phyloP scores from a whole-genome alignment of 2,329 filamentous ascomycete species.

The Hansfordia pulvinata region DNA sequence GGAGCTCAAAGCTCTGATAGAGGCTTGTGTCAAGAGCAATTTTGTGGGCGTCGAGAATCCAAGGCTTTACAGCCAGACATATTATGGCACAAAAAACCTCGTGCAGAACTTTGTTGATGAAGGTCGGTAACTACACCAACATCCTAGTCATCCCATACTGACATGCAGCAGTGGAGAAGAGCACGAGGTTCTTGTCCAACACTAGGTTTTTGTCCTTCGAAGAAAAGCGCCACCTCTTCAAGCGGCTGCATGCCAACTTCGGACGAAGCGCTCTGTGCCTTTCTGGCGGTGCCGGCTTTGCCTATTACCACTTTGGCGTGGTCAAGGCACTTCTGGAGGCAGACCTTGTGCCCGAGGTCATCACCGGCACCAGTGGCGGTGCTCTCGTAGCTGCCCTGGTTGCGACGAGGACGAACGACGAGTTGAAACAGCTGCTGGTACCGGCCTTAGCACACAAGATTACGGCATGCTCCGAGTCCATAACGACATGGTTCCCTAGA shows the following conservation, averaged over 20 bases:
- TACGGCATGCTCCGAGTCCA: slow-evolving; percentile 68
- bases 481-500: slow-evolving; percentile 61
- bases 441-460: slow-evolving; percentile 79
- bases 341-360: slow-evolving; percentile 76
- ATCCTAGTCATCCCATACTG: background rate
- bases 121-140: slow-evolving; percentile 29
- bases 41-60: slow-evolving; percentile 93
- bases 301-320: slow-evolving; percentile 94
- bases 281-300: slow-evolving; percentile 86
- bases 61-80: slow-evolving; percentile 90
- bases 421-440: slow-evolving; percentile 72
- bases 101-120: slow-evolving; percentile 88
- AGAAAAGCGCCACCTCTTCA: slow-evolving; percentile 72
- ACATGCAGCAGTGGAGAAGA: slow-evolving; percentile 39
- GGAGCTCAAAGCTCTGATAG: slow-evolving; percentile 63
- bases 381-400: slow-evolving; percentile 79
- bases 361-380: slow-evolving; percentile 91
- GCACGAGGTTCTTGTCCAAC: slow-evolving; percentile 52
- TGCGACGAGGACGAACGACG: slow-evolving; percentile 81
- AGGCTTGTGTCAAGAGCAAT: slow-evolving; percentile 94
- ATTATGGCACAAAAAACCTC: slow-evolving; percentile 91
- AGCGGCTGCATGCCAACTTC: slow-evolving; percentile 79
- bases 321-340: slow-evolving; percentile 81
- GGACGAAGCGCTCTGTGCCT: slow-evolving; percentile 86
- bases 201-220: slow-evolving; percentile 55